phyloP scores from a whole-genome alignment of 75 land plant species.

The Pinus tabuliformis region DNA sequence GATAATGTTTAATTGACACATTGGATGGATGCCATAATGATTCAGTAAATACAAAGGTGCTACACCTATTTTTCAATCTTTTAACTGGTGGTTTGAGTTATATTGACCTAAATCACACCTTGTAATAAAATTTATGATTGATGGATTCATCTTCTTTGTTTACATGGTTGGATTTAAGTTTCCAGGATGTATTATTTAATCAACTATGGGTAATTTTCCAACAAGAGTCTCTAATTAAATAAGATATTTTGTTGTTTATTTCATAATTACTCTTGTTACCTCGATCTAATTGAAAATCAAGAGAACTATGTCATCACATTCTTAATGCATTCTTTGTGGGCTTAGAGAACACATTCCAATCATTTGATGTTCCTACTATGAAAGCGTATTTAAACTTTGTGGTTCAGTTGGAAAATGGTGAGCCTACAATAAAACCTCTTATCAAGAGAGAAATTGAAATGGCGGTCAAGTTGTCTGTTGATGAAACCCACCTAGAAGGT shows the following conservation, averaged over 20 bases:
- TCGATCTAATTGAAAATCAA: constrained; percentile 25
- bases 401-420: constrained; percentile 71
- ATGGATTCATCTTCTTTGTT: constrained; percentile 60
- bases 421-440: constrained; percentile 42
- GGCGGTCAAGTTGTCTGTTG: constrained; percentile 29
- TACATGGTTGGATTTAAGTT: constrained; percentile 79
- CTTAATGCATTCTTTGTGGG: constrained; percentile 53
- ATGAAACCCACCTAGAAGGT: constrained; percentile 42
- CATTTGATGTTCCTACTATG: constrained; percentile 49
- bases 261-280: neutral
- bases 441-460: constrained; percentile 45
- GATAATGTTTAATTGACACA: constrained; percentile 45
- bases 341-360: constrained; percentile 70
- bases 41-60: constrained; percentile 65
- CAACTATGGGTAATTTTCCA: constrained; percentile 16
- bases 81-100: constrained; percentile 33
- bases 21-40: constrained; percentile 66
- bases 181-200: constrained; percentile 39
- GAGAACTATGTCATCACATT: constrained; percentile 49
- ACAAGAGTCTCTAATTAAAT: constrained; percentile 39
- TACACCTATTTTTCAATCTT: constrained; percentile 67
- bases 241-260: constrained; percentile 26
- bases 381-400: constrained; percentile 71
- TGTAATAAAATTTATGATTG: constrained; percentile 60
- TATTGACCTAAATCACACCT: constrained; percentile 32